Conservation (phyloP, 2,329 filamentous ascomycete genomes). For the Stachybotrys elegans region DNA sequence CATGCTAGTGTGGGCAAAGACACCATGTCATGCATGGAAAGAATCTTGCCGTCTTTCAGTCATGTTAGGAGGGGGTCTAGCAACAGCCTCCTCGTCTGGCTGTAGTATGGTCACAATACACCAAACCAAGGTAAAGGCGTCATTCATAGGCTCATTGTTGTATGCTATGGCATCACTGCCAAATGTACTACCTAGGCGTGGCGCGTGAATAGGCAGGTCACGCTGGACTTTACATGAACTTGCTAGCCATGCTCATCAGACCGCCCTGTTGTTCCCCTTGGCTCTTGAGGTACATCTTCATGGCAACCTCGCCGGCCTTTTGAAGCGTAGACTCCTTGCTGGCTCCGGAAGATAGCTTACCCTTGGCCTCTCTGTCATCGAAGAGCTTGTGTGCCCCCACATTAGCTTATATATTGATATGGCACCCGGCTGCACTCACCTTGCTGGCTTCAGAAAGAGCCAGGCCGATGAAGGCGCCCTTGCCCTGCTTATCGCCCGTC, state of each 20-base stretch:
- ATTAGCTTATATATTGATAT: conserved; percentile 1
- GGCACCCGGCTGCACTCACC: conserved; percentile 33
- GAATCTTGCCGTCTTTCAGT: too few relatives aligned
- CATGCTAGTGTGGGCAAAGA: too few relatives aligned
- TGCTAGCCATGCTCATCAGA: conserved; percentile 40
- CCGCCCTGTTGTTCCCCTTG: conserved; percentile 45
- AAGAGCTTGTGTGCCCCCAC: conserved; percentile 41
- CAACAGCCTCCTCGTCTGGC: too few relatives aligned
- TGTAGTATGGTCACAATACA: too few relatives aligned
- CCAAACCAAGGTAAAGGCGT: too few relatives aligned
- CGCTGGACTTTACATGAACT: conserved; percentile 36
- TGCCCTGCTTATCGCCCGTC: conserved; percentile 46
- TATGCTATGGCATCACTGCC: too few relatives aligned
- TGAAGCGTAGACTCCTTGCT: conserved; percentile 79
- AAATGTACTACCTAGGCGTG: too few relatives aligned
- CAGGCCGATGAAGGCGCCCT: conserved; percentile 77
- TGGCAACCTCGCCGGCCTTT: conserved; percentile 75
- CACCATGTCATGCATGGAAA: too few relatives aligned
- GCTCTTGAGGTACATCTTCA: conserved; percentile 88
- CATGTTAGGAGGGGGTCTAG: too few relatives aligned
- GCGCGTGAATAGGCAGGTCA: too few relatives aligned
- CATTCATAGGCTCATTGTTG: too few relatives aligned
- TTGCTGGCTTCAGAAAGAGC: conserved; percentile 87
- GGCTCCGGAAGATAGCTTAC: conserved; percentile 49
- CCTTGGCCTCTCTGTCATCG: conserved; percentile 50